These are phyloP conservation scores for Paxillus ammoniavirescens DNA, from an alignment of 768 basidiomycete species.

Conservation along the genomic window DNA sequence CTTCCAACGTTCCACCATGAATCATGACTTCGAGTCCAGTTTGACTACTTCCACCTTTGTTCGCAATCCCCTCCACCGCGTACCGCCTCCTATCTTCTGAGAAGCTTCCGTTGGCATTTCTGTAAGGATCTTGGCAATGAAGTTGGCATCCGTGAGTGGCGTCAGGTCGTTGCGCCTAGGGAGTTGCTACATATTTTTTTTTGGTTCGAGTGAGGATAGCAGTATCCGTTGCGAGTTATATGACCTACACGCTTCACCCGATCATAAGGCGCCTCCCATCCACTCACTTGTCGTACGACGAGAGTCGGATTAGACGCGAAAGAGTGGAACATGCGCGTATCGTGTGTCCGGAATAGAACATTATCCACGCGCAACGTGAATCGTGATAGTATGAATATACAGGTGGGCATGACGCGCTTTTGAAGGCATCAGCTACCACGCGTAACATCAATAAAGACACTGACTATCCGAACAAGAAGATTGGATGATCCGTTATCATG, in stretches of 20 bases:
- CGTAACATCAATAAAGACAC: constrained; percentile 26
- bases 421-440: background rate
- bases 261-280: constrained; percentile 90
- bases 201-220: background rate
- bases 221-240: background rate
- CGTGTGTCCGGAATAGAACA: constrained; percentile 87
- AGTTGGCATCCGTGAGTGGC: constrained; percentile 83
- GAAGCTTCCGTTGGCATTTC: constrained; percentile 58
- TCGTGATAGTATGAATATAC: constrained; percentile 85
- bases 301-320: constrained; percentile 60
- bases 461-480: constrained; percentile 81
- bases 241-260: constrained; percentile 67
- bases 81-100: constrained; percentile 64
- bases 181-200: constrained; percentile 47
- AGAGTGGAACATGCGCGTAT: constrained; percentile 88
- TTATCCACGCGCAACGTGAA: constrained; percentile 94
- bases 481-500: constrained; percentile 95
- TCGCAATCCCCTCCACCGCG: constrained; percentile 84
- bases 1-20: constrained; percentile 1
- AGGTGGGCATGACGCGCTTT: constrained; percentile 96
- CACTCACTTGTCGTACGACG: constrained; percentile 77
- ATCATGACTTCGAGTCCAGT: constrained; percentile 9
- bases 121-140: constrained; percentile 70
- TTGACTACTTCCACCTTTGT: constrained; percentile 55
- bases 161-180: constrained; percentile 79